Evolutionary conservation across 305 asterid species (phyloP).

Genomic region (Fraxinus sp.): DNA sequence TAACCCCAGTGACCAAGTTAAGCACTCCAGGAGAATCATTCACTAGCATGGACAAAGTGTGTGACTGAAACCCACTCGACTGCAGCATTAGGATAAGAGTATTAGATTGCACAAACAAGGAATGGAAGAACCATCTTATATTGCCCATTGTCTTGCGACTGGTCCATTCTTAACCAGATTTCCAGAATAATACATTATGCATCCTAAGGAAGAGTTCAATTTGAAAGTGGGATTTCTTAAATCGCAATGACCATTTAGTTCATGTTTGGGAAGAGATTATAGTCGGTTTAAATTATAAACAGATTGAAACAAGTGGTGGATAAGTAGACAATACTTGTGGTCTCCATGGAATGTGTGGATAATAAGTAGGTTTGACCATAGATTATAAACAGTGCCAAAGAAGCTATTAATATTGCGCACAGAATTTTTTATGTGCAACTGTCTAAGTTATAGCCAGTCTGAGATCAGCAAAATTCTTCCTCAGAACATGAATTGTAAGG

Average conservation of each 20-base stretch:
- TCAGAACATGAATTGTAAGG: constrained; percentile 20
- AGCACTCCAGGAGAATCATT: constrained; percentile 79
- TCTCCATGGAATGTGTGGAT: background rate
- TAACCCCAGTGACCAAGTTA: constrained; percentile 79
- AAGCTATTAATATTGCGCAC: background rate
- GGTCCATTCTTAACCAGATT: background rate
- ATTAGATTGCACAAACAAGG: constrained; percentile 11
- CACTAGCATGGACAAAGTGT: constrained; percentile 73
- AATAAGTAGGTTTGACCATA: background rate
- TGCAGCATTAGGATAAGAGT: constrained; percentile 37
- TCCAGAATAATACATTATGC: background rate
- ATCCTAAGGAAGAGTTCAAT: constrained; percentile 4
- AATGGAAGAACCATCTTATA: constrained; percentile 19
- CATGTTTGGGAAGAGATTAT: background rate
- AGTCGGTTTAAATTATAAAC: background rate
- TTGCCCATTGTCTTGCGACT: background rate
- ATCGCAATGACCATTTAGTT: background rate
- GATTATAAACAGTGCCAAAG: background rate
- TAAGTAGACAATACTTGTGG: background rate
- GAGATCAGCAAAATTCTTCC: background rate
- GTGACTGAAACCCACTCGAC: constrained; percentile 79
- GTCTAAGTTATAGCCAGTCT: background rate
- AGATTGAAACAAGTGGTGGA: background rate
- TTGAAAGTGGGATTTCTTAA: background rate
- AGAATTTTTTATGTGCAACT: background rate